These are phyloP conservation scores for Fusarium albidum DNA, from an alignment of 2,329 filamentous ascomycete species.

Conservation along the genomic window DNA sequence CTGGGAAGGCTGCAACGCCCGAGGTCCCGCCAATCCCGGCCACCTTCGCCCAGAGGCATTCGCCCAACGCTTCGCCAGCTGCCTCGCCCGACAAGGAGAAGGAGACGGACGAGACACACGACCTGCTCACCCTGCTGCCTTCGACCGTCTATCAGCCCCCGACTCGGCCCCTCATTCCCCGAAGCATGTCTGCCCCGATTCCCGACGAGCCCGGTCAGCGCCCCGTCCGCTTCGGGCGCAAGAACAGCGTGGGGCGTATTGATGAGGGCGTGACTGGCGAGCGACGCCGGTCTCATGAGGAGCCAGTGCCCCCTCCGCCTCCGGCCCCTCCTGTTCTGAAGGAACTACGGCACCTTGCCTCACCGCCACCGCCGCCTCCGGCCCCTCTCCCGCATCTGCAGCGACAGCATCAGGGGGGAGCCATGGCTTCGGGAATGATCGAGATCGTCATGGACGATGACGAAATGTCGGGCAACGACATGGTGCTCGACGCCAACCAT, in stretches of 20 bases:
- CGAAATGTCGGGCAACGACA: constrained; percentile 44
- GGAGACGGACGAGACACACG: constrained; percentile 11
- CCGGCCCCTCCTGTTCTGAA: constrained; percentile 63
- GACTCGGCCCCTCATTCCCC: constrained; percentile 56
- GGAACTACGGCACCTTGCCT: constrained; percentile 69
- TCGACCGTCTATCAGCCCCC: constrained; percentile 69
- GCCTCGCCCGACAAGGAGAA: constrained; percentile 45
- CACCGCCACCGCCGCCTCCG: constrained; percentile 68
- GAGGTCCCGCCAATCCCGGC: constrained; percentile 63
- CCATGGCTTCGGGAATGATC: constrained; percentile 63
- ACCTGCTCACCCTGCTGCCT: constrained; percentile 59
- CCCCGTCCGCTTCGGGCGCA: constrained; percentile 42
- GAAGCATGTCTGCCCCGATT: constrained; percentile 69
- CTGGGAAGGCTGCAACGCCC: constrained; percentile 53
- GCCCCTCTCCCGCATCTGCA: constrained; percentile 60
- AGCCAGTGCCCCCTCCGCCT: constrained; percentile 59
- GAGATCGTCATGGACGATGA: constrained; percentile 74
- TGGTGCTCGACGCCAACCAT: constrained; percentile 34
- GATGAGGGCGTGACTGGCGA: constrained; percentile 53
- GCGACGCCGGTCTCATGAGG: constrained; percentile 59
- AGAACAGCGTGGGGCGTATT: constrained; percentile 53
- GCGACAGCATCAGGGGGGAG: constrained; percentile 54
- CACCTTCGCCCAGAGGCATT: constrained; percentile 54
- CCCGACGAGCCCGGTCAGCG: constrained; percentile 48
- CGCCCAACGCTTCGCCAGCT: constrained; percentile 49